These are phyloP conservation scores for Cryoendolithus antarcticus DNA, from an alignment of 2,329 filamentous ascomycete genomes.

Conservation along the genomic window DNA sequence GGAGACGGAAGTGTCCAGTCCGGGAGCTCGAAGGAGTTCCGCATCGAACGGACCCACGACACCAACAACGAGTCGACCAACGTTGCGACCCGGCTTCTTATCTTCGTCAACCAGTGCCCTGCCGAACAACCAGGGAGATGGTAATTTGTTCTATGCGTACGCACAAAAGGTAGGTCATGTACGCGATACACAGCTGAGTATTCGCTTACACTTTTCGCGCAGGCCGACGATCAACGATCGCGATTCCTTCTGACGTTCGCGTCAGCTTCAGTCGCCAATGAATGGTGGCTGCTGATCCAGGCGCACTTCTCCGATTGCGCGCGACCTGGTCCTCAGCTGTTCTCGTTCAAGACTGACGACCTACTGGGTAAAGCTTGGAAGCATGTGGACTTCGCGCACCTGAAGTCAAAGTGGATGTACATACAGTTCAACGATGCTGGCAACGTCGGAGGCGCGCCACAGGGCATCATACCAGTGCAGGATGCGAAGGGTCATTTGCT, in stretches of 20 bases:
- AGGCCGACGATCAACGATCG: conserved; percentile 16
- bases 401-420: conserved; percentile 23
- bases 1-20: too few species aligned
- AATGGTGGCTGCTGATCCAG: conserved; percentile 22
- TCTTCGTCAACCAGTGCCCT: conserved; percentile 2
- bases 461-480: conserved; percentile 19
- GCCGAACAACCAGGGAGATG: conserved; percentile 5
- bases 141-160: conserved; percentile 19
- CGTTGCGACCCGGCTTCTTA: background rate
- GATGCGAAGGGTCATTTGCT: conserved; percentile 16
- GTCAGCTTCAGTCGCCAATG: conserved; percentile 17
- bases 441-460: conserved; percentile 12
- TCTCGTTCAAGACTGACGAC: conserved; percentile 19
- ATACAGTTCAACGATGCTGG: conserved; percentile 6
- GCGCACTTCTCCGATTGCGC: conserved; percentile 16
- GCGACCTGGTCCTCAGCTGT: conserved; percentile 20
- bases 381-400: conserved; percentile 16
- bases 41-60: background rate
- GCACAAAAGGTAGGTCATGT: conserved; percentile 12
- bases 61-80: background rate
- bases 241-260: conserved; percentile 23
- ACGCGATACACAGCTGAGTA: background rate
- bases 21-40: too few species aligned
- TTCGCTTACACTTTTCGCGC: background rate
- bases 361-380: conserved; percentile 18